Evolutionary conservation across 2,329 filamentous ascomycete genomes (phyloP).

Genomic region (Cyphellophora europaea): DNA sequence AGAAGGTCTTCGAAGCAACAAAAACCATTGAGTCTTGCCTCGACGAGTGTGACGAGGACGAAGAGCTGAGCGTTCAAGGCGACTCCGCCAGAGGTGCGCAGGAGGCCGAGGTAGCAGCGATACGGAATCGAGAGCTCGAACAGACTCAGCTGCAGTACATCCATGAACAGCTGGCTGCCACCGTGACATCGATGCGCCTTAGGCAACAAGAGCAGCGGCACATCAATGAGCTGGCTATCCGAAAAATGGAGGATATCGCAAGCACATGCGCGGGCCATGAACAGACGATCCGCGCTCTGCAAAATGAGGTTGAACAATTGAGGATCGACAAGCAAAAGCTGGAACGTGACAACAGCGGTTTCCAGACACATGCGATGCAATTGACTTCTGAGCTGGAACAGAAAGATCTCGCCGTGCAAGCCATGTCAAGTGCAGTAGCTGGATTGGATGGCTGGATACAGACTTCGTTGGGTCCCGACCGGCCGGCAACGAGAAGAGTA

Average conservation of each 20-base stretch:
- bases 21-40: conserved; percentile 9
- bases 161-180: conserved; percentile 10
- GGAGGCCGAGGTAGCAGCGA: background rate
- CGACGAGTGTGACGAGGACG: conserved; percentile 16
- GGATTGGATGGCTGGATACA: conserved; percentile 21
- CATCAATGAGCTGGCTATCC: conserved; percentile 14
- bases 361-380: conserved; percentile 7
- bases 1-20: conserved; percentile 9
- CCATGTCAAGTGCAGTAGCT: conserved; percentile 20
- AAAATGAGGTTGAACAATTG: conserved; percentile 10
- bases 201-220: conserved; percentile 18
- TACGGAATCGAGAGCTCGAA: background rate
- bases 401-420: conserved; percentile 17
- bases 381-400: conserved; percentile 9
- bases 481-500: conserved; percentile 1
- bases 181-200: conserved; percentile 17
- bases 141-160: background rate
- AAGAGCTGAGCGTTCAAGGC: too few relatives aligned
- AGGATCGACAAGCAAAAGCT: conserved; percentile 11
- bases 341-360: conserved; percentile 9
- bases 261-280: conserved; percentile 16
- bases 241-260: conserved; percentile 17
- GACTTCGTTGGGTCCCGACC: conserved; percentile 9
- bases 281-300: conserved; percentile 10
- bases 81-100: conserved; percentile 11